Percentiles rank a stretch among this genome's conserved stretches.
Evolutionary conservation across 1,284 basidiomycete species (phyloP).

Genomic region (Austroboletus niveus): DNA sequence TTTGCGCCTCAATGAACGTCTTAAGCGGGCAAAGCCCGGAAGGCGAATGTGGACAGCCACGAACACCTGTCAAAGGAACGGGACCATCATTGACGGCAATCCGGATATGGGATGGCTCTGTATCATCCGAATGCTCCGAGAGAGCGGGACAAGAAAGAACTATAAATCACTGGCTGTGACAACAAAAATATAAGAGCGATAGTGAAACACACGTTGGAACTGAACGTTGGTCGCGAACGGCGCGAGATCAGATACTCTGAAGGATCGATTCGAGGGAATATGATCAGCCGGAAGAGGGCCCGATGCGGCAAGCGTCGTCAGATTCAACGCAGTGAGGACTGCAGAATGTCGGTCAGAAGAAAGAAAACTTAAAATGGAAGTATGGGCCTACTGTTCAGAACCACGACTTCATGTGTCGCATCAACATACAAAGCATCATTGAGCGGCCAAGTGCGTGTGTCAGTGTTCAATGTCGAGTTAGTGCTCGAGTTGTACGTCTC

Average conservation of each 20-base stretch:
- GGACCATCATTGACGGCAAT: slow-evolving; percentile 88
- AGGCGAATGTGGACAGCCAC: slow-evolving; percentile 63
- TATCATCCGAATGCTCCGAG: slow-evolving; percentile 33
- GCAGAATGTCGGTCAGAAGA: background rate
- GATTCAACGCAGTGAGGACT: slow-evolving; percentile 57
- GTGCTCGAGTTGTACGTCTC: slow-evolving; percentile 69
- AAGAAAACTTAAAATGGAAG: too few relatives aligned
- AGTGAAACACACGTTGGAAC: slow-evolving; percentile 24
- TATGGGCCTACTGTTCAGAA: slow-evolving; percentile 60
- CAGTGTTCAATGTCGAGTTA: slow-evolving; percentile 75
- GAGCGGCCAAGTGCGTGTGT: slow-evolving; percentile 75
- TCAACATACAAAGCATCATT: slow-evolving; percentile 82
- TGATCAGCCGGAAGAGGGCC: slow-evolving; percentile 55
- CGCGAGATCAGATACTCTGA: slow-evolving; percentile 28
- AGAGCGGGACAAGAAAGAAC: slow-evolving; percentile 28
- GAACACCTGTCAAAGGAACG: slow-evolving; percentile 72
- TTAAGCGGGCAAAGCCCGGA: slow-evolving; percentile 82
- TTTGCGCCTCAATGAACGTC: slow-evolving; percentile 71
- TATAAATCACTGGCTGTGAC: background rate
- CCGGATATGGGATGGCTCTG: slow-evolving; percentile 56
- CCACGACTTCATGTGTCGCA: slow-evolving; percentile 83
- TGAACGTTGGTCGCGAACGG: slow-evolving; percentile 34
- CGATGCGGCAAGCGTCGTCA: slow-evolving; percentile 49
- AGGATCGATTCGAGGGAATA: slow-evolving; percentile 47
- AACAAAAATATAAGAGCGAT: too few relatives aligned